Evolutionary conservation across 345 rosid species (phyloP).

Genomic region (Eutrema yunnanense): DNA sequence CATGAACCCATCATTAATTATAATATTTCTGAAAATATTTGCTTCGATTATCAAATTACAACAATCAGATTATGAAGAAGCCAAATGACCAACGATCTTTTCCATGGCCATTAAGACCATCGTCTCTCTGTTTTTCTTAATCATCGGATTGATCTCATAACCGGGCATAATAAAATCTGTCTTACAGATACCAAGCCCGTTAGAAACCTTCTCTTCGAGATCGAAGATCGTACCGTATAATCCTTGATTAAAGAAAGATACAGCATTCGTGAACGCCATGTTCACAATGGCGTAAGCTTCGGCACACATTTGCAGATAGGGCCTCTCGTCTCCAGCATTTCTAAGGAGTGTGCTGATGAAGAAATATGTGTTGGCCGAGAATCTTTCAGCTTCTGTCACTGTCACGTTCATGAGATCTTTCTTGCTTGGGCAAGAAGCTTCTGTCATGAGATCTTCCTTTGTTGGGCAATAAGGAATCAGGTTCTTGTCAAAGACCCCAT

Average conservation of each 20-base stretch:
- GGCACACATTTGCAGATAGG: conserved; percentile 18
- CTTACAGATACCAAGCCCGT: conserved; percentile 13
- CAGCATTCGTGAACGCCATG: not conserved
- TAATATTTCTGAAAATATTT: not conserved
- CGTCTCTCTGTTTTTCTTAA: conserved; percentile 5
- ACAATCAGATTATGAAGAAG: not conserved
- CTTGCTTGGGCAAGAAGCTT: not conserved
- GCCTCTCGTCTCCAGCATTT: conserved; percentile 23
- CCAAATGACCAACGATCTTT: not conserved
- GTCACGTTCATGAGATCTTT: conserved; percentile 27
- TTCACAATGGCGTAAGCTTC: conserved; percentile 17
- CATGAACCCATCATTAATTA: not conserved
- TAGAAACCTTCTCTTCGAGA: not conserved
- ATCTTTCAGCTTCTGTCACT: conserved; percentile 2
- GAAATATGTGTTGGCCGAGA: conserved; percentile 10
- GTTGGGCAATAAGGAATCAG: not conserved
- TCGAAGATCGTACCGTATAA: not conserved
- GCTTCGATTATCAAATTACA: not conserved
- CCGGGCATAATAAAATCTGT: conserved; percentile 3
- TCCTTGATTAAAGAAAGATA: not conserved
- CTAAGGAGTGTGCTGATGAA: conserved; percentile 26
- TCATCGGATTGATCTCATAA: conserved; percentile 9
- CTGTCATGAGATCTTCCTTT: conserved; percentile 9
- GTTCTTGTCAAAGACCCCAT: not conserved
- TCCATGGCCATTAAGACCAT: conserved; percentile 2